Base-by-base conservation (phyloP, 768 basidiomycete genomes). In the Tulasnella sp. region DNA sequence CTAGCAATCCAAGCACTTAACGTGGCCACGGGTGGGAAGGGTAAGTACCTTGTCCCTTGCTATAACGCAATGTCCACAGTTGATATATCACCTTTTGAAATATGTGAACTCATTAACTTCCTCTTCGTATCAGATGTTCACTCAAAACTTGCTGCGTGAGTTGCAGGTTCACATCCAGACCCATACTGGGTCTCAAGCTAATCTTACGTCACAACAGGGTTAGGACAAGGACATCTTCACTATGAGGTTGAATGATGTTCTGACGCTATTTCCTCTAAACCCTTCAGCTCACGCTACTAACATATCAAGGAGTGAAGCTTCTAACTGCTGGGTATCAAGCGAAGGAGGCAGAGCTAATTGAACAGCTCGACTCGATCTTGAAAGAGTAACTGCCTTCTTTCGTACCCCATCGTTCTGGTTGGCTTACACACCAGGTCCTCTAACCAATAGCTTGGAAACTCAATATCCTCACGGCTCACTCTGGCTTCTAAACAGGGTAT, bases 271-370 rank as follows among this genome's bases (percentile, higher is more conserved):
- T 10, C 11, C 10, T 4, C 21, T 34, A 11, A 50, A 58, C 15
- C 51, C 13, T 41, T 13, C 34, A 62, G 13, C 72, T 90, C n/a
- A 79, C 85, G 0, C 70, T 91, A 7, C 89, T 91, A 85, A 85
- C 85, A 2, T 89, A 88, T 67, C 75, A 86, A 55, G 84, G 87
- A 26, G 77, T 83, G 52, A 79, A 88, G 3, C 75, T 89, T 1
- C 77, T 86, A 0, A 67, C 86, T 29, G 75, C 83, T 4, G 88
- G 88, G 1, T 91, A 82, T 64, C 87, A 86, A 67, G 86, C 86
- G 0, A 80, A 91, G 62, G 84, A 84, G 67, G 73, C 73, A 42
- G 77, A 78, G 44, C 81, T 85, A 7, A 64, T 88, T 43, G 75
- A 72, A 55, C 80, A 84, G 65, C 87, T 88, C 66, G 73, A 72